Percentiles rank a stretch among this genome's conserved stretches.
phyloP scores from a whole-genome alignment of 2,329 filamentous ascomycete species.

The Aciculosporium take region DNA sequence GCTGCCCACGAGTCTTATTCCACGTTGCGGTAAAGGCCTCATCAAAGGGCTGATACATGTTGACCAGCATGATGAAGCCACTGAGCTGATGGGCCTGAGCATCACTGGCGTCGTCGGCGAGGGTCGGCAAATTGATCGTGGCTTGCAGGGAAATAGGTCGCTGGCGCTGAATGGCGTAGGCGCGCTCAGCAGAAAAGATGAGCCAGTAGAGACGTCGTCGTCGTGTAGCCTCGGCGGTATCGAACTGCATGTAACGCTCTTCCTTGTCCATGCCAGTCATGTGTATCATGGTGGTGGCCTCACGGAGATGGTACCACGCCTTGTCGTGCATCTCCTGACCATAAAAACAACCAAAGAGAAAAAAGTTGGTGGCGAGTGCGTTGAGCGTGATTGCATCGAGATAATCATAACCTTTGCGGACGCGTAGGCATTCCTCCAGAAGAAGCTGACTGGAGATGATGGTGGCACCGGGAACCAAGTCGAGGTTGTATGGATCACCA shows the following conservation, averaged over 20 bases:
- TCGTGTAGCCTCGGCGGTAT: slow-evolving; percentile 45
- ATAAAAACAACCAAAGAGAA: slow-evolving; percentile 60
- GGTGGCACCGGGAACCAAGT: slow-evolving; percentile 43
- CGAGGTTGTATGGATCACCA: slow-evolving; percentile 40
- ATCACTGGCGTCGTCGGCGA: slow-evolving; percentile 46
- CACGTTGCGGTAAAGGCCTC: slow-evolving; percentile 48
- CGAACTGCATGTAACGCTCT: slow-evolving; percentile 45
- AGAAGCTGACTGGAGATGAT: slow-evolving; percentile 51
- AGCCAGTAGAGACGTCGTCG: slow-evolving; percentile 60
- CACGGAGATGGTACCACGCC: slow-evolving; percentile 67
- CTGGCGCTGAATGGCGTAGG: slow-evolving; percentile 57
- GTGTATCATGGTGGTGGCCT: slow-evolving; percentile 57
- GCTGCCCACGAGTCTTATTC: slow-evolving; percentile 48
- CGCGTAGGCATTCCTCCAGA: slow-evolving; percentile 52
- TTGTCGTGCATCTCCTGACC: slow-evolving; percentile 59
- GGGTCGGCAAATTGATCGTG: slow-evolving; percentile 50
- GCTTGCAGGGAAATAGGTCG: slow-evolving; percentile 57
- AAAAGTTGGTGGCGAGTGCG: slow-evolving; percentile 59
- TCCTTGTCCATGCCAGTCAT: slow-evolving; percentile 48
- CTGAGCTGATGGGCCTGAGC: slow-evolving; percentile 37
- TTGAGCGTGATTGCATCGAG: slow-evolving; percentile 41
- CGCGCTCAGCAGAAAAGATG: slow-evolving; percentile 55
- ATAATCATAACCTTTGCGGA: slow-evolving; percentile 48
- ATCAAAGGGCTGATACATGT: slow-evolving; percentile 52
- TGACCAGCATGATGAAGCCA: slow-evolving; percentile 45